A percentile compares a stretch with the other conserved stretches of the same genome.
phyloP scores from a whole-genome alignment of 2,329 filamentous ascomycete species.

The Fusarium phyllophilum region DNA sequence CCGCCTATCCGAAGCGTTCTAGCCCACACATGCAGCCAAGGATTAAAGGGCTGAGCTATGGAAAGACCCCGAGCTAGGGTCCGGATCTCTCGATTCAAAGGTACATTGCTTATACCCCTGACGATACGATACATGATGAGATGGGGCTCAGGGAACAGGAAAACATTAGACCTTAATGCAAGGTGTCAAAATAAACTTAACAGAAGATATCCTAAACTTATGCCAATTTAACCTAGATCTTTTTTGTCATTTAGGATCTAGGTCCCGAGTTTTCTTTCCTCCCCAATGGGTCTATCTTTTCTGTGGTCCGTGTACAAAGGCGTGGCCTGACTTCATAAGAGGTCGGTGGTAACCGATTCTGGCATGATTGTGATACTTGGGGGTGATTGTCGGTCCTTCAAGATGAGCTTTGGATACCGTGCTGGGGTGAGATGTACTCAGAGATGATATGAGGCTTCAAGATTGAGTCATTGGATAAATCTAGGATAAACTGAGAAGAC shows the following conservation, averaged over 20 bases:
- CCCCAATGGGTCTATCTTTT: neutral
- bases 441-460: no score
- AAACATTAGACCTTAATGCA: neutral
- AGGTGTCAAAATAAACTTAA: neutral
- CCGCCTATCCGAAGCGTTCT: neutral
- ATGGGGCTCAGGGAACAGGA: neutral
- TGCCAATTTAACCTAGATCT: neutral
- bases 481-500: neutral
- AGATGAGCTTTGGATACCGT: neutral
- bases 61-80: conserved; percentile 1
- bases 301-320: neutral
- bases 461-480: neutral
- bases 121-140: conserved; percentile 1
- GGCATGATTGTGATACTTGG: neutral
- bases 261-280: neutral
- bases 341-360: neutral
- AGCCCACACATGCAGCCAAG: conserved; percentile 17
- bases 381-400: neutral
- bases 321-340: conserved; percentile 8
- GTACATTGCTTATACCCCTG: neutral
- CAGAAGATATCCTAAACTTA: neutral
- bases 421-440: no score
- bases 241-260: neutral
- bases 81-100: neutral
- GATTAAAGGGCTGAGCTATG: conserved; percentile 15